Conservation (phyloP, 1,139 yeast genomes). For the Torulaspora pretoriensis region DNA sequence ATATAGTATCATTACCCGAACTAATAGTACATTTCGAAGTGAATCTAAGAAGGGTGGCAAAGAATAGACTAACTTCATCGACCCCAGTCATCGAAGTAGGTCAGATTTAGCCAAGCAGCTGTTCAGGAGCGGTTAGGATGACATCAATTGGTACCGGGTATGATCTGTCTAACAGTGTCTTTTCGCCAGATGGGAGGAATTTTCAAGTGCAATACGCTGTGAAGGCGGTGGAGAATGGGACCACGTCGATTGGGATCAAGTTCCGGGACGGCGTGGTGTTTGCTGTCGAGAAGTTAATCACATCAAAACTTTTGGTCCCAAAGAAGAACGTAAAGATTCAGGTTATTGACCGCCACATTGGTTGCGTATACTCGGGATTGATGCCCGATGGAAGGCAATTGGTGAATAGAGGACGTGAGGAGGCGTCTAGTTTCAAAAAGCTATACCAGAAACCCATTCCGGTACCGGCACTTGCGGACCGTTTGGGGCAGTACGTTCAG, state of each 20-base stretch:
- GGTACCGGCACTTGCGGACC: conserved; percentile 77
- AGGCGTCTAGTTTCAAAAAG: conserved; percentile 74
- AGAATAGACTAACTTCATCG: conserved; percentile 6
- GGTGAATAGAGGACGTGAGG: conserved; percentile 89
- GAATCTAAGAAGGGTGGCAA: conserved; percentile 17
- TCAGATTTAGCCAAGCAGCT: not conserved
- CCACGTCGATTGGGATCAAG: conserved; percentile 90
- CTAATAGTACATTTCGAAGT: conserved; percentile 2
- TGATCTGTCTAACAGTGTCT: conserved; percentile 91
- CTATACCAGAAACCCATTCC: conserved; percentile 74
- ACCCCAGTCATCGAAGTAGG: not conserved
- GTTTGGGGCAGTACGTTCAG: conserved; percentile 89
- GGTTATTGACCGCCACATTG: conserved; percentile 88
- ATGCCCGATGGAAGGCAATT: conserved; percentile 96
- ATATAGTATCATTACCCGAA: conserved; percentile 4
- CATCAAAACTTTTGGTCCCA: conserved; percentile 84
- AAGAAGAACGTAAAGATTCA: conserved; percentile 86
- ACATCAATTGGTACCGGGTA: conserved; percentile 97
- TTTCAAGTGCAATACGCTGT: conserved; percentile 98
- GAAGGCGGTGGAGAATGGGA: conserved; percentile 96
- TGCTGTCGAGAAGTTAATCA: conserved; percentile 91
- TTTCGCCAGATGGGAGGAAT: conserved; percentile 87
- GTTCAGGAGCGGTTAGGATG: conserved; percentile 32
- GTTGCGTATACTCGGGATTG: conserved; percentile 90
- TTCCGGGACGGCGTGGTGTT: conserved; percentile 89